Evolutionary conservation across 805 yeast species (phyloP), one percentile per base, ranked within the genome.

Genomic region (Metschnikowia amazonensis): DNA sequence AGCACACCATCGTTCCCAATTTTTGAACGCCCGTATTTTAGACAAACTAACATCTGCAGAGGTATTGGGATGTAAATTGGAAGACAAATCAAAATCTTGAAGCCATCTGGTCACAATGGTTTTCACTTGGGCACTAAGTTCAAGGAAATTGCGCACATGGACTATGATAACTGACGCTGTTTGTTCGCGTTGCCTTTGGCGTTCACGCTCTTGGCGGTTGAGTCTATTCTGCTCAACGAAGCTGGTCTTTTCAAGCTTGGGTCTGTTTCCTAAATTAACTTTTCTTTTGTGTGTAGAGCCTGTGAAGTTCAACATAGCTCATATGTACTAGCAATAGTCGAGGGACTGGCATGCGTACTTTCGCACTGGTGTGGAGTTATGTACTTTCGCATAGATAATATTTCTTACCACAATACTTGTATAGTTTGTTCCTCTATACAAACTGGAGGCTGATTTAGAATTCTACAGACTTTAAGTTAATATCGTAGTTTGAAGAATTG

Each of bases 151-250:
- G 20, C 81, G 64, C 8, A 80, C 67, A 10, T 67, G 59, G 2
- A 69, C 56, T 57, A 85, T 92, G 30, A 90, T 60, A 5, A 62
- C 43, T 1, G 53, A 45, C 0, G 80, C 81, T 1, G 87, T 77
- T 30, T 63, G 67, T 32, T 74, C 77, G 40, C 72, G 75, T 11
- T 60, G 56, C 18, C 86, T 72, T 13, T 67, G 74, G 27, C 67
- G 60, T 46, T 86, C 89, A 46, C 97, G 75, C 48, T 74, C 75
- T 47, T 72, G 74, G 32, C 97, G 72, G 49, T 86, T 89, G 32
- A 67, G 66, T 53, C 79, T 79, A 3, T 95, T 82, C 51, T 77
- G 80, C 47, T 76, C 78, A n/a, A 92, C 64, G 42, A 75, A 70
- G 45, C 36, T 41, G 27, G 44, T 42, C 13, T 34, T 38, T 43